Evolutionary conservation across 1,139 yeast genomes (phyloP).

Genomic region (Yamadazyma conglobata): DNA sequence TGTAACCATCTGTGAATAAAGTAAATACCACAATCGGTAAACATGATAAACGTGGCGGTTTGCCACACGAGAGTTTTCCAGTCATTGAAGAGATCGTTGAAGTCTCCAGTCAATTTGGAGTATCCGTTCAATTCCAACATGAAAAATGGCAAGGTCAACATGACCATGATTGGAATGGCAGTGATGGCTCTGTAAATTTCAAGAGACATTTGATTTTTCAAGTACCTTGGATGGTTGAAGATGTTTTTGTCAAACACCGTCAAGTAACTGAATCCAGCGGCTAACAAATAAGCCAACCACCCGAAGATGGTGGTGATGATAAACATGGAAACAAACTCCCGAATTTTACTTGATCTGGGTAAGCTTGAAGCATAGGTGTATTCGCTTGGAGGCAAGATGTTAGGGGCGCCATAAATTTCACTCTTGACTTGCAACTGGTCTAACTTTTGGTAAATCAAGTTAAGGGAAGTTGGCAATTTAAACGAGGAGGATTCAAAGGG

Average conservation of each 20-base stretch:
- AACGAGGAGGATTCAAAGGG: not conserved
- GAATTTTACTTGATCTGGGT: slow-evolving; percentile 64
- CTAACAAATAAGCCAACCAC: slow-evolving; percentile 70
- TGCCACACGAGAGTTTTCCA: slow-evolving; percentile 63
- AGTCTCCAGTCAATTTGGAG: slow-evolving; percentile 69
- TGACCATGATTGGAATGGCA: slow-evolving; percentile 87
- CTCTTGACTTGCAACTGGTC: slow-evolving; percentile 26
- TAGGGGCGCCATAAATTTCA: slow-evolving; percentile 42
- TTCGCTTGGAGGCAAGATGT: slow-evolving; percentile 40
- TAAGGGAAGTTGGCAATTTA: slow-evolving; percentile 14
- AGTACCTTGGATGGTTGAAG: slow-evolving; percentile 92
- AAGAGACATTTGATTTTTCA: slow-evolving; percentile 84
- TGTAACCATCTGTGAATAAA: slow-evolving; percentile 89
- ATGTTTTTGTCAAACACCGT: slow-evolving; percentile 83
- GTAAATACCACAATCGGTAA: slow-evolving; percentile 91
- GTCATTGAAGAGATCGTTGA: slow-evolving; percentile 65
- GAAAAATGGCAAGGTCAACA: slow-evolving; percentile 87
- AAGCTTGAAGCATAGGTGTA: slow-evolving; percentile 61
- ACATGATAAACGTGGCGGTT: slow-evolving; percentile 75
- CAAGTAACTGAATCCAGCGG: slow-evolving; percentile 70
- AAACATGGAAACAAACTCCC: slow-evolving; percentile 69
- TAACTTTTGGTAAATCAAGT: slow-evolving; percentile 18
- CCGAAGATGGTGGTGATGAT: slow-evolving; percentile 80
- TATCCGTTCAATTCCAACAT: slow-evolving; percentile 77
- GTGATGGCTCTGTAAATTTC: slow-evolving; percentile 76